These are phyloP conservation scores for Aquilaria agallochum DNA, from an alignment of 441 rosid species.

Conservation along the genomic window DNA sequence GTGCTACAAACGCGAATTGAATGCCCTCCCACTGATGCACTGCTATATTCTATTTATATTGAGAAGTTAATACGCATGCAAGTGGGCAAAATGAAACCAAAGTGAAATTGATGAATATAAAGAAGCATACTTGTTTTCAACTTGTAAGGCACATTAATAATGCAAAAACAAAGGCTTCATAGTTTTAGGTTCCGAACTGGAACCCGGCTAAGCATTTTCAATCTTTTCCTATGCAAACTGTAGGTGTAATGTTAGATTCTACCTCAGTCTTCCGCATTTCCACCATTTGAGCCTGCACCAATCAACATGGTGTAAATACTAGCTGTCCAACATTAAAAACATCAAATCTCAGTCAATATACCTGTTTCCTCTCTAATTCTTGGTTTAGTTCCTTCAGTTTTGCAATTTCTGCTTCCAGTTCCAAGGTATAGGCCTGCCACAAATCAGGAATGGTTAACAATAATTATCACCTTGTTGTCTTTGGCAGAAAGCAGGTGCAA, in stretches of 20 bases:
- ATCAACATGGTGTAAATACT: constrained; percentile 15
- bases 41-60: background rate
- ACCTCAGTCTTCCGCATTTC: constrained; percentile 62
- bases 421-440: constrained; percentile 67
- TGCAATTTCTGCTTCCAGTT: constrained; percentile 65
- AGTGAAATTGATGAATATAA: background rate
- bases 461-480: no score
- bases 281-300: constrained; percentile 40
- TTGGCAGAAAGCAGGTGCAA: no score
- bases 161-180: background rate
- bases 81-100: background rate
- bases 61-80: background rate
- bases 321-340: constrained; percentile 7
- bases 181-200: background rate
- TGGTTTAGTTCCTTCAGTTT: constrained; percentile 58
- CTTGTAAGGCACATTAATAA: background rate
- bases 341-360: constrained; percentile 12
- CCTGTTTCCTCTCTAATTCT: constrained; percentile 61
- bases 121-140: background rate
- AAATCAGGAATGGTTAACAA: constrained; percentile 11
- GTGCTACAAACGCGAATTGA: no score
- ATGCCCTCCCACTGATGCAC: no score
- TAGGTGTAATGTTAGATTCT: constrained; percentile 1
- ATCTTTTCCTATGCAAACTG: constrained; percentile 1
- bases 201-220: background rate